Evolutionary conservation across 176 grass and related monocot genomes (phyloP).

Genomic region (maize (Zea mays)): DNA sequence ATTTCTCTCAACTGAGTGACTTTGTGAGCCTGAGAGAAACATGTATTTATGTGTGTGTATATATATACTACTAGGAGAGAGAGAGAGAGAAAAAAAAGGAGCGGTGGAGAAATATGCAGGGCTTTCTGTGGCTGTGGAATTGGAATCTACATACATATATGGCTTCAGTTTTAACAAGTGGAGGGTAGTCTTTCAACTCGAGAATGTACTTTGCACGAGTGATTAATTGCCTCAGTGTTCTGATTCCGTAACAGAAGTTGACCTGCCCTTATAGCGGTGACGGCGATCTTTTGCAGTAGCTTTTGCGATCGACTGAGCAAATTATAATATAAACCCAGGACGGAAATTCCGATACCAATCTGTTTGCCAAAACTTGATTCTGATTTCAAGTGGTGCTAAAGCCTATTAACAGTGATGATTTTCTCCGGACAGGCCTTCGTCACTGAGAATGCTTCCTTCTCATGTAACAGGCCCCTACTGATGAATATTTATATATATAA

Average conservation of each 20-base stretch:
- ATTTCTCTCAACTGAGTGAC: conserved; percentile 10
- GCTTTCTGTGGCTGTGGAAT: conserved; percentile 33
- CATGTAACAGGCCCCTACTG: background rate
- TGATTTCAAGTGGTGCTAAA: conserved; percentile 28
- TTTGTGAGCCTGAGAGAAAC: conserved; percentile 18
- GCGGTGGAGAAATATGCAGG: conserved; percentile 25
- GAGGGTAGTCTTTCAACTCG: conserved; percentile 33
- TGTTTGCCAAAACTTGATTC: conserved; percentile 3
- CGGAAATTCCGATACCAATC: conserved; percentile 7
- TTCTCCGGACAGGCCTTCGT: conserved; percentile 20
- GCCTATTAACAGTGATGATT: background rate
- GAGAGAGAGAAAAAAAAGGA: conserved; percentile 14
- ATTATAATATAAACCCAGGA: background rate
- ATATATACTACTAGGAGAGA: conserved; percentile 21
- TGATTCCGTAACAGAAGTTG: conserved; percentile 12
- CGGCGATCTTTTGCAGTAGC: background rate
- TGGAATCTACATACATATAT: background rate
- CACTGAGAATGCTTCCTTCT: background rate
- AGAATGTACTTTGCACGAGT: conserved; percentile 13
- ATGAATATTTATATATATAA: background rate
- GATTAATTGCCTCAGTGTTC: background rate
- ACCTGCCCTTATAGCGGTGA: background rate
- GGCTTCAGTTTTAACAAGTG: conserved; percentile 8
- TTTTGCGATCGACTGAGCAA: background rate
- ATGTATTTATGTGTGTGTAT: background rate